Conservation (phyloP, 2,329 filamentous ascomycete genomes). For the Sporothrix euskadiensis region DNA sequence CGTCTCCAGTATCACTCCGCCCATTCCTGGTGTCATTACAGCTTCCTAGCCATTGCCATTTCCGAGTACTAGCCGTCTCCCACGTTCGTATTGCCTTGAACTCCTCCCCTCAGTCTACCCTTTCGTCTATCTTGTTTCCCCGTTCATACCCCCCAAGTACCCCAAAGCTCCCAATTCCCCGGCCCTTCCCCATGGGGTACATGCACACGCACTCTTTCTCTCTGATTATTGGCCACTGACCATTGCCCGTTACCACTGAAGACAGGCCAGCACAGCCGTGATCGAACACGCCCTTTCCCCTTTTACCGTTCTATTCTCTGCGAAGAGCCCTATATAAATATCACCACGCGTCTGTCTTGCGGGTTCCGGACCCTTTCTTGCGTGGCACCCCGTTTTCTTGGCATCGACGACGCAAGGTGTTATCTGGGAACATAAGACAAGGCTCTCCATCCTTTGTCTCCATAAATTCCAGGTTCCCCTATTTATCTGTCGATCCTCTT, state of each 20-base stretch:
- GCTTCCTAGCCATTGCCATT: neutral
- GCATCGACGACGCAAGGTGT: slow-evolving; percentile 1
- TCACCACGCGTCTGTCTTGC: neutral
- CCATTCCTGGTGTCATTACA: neutral
- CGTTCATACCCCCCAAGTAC: neutral
- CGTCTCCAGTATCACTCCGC: neutral
- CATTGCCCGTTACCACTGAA: neutral
- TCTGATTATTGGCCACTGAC: neutral
- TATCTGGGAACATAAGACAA: neutral
- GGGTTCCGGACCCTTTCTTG: neutral
- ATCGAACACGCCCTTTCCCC: neutral
- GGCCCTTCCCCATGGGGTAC: slow-evolving; percentile 17
- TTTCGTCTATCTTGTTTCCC: neutral
- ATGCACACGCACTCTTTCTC: neutral
- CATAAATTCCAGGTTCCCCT: neutral
- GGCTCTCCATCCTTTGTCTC: slow-evolving; percentile 8
- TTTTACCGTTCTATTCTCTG: neutral
- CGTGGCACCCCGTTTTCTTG: neutral
- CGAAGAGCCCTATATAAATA: neutral
- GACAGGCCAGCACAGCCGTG: neutral
- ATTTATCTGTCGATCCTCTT: slow-evolving; percentile 16
- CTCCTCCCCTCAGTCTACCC: neutral
- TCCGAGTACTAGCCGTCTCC: neutral
- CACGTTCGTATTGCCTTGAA: neutral
- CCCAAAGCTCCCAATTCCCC: slow-evolving; percentile 6